Base-by-base conservation (phyloP, 75 land plant species). In the Cunninghamia lanceolata region DNA sequence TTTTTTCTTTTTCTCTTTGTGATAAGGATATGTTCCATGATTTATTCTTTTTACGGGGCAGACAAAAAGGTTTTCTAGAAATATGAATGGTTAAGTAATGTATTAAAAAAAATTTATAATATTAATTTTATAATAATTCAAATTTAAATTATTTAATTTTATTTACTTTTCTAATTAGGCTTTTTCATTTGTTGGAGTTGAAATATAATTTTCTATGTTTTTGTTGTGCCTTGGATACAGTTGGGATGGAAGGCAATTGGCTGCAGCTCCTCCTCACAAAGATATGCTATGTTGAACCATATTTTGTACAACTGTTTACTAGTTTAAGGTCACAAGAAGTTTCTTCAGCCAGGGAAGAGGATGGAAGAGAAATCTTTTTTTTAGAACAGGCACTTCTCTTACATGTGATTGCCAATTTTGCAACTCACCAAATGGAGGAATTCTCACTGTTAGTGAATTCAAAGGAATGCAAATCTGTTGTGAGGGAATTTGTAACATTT, bases 191-290 rank as follows among this genome's bases (percentile, higher is more conserved):
- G 13, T 66, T 21, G 70, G 8, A 25, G 30, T 66, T 66, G 70
- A 66, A 59, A 66, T 66, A 21, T 4, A 66, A 21, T 25, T 28
- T 66, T 66, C 6, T 66, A 7, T 25, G 25, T 77, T 39, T 77
- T 77, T 21, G 40, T 19, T 8, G 17, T 77, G 80, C 28, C 43
- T 63, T 3, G 87, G 30, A 35, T 84, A 43, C 16, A 94, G 95
- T 46, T 86, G 95, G 92, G 46, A 88, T 83, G 85, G 63, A 34
- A 82, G 92, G 88, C 77, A 93, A 92, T 53, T 92, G 92, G 93
- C 63, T 91, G 35, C 83, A 86, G 81, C 90, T 90, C 84, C 92
- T 94, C 45, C 68, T 94, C 70, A 86, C 86, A 84, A 92, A 91
- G 83, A 78, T 87, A 3, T 92, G 92, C 82, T 59, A 89, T 11